Evolutionary conservation across 2,329 filamentous ascomycete genomes (phyloP), one percentile per base, ranked within the genome.

Genomic region (Beauveria caledonica): DNA sequence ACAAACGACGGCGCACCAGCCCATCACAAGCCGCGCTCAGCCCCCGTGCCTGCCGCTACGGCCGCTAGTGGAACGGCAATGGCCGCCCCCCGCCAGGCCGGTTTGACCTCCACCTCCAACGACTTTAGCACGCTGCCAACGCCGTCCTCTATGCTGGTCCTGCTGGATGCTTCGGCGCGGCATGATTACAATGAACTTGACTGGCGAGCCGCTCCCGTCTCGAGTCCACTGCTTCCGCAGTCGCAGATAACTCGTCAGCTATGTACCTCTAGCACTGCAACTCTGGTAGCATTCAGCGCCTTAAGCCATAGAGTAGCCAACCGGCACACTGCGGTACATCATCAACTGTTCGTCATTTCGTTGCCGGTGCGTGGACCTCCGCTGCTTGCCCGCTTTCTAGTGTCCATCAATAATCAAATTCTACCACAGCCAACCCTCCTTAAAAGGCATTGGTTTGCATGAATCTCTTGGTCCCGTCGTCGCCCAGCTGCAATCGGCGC

Each of bases 1-100:
- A 51, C 50, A 25, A 58, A 56, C 48, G 55, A 49, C 58, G 51
- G 33, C 49, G 49, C 60, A 40, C 50, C 66, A 69, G 65, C 70
- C 70, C 68, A 71, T 72, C 69, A 72, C 62, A 62, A 63, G 48
- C 63, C 63, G 63, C 63, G 61, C 51, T 67, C 40, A 44, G 48
- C 64, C 71, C 71, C 65, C 71, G 71, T 72, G 71, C 68, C 62
- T 64, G 58, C 63, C 66, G 63, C 65, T 66, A 60, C 68, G 65
- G 66, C 57, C 62, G 61, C 64, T 65, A 72, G 68, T 72, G 69
- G 69, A 69, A 67, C 68, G 65, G 67, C 66, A 68, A 64, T 51
- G 56, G 19, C 56, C 56, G 46, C 45, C 56, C 55, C 42, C 56
- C 33, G 36, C 23, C 36, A 39, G n/a, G 36, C 45, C 56, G 56